Conservation (phyloP, 352 stramenopile genomes). For the Phytopythium sindhum region DNA sequence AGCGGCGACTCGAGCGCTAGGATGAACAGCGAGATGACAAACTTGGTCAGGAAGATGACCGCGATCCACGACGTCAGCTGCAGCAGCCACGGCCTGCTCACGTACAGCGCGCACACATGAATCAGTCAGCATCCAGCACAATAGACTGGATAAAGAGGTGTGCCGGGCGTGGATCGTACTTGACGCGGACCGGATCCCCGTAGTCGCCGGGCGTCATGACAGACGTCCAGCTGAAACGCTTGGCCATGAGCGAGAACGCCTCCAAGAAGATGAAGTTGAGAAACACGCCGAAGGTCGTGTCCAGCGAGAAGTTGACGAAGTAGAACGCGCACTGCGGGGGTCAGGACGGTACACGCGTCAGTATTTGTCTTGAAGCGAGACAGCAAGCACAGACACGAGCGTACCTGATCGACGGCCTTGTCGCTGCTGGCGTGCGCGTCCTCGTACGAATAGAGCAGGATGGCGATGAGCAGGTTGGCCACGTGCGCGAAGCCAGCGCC, state of each 20-base stretch:
- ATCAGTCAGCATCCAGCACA: background rate
- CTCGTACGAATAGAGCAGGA: slow-evolving; percentile 75
- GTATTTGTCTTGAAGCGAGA: too few species aligned
- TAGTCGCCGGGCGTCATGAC: slow-evolving; percentile 76
- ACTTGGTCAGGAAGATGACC: slow-evolving; percentile 78
- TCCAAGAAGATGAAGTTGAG: slow-evolving; percentile 81
- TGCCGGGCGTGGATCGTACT: slow-evolving; percentile 15
- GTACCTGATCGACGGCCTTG: slow-evolving; percentile 53
- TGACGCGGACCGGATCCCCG: slow-evolving; percentile 56
- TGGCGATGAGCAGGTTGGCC: slow-evolving; percentile 83
- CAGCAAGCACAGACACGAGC: background rate
- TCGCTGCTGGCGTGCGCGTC: slow-evolving; percentile 26
- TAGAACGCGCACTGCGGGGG: slow-evolving; percentile 72
- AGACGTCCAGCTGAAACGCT: slow-evolving; percentile 52
- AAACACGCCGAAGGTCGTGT: slow-evolving; percentile 82
- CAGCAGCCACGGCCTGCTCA: slow-evolving; percentile 49
- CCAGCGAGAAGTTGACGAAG: slow-evolving; percentile 88
- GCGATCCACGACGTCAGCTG: slow-evolving; percentile 78
- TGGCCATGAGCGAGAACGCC: slow-evolving; percentile 46
- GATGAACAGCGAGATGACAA: slow-evolving; percentile 77
- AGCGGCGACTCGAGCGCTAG: slow-evolving; percentile 66
- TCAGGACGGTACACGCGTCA: too few species aligned
- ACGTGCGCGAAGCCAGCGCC: slow-evolving; percentile 82
- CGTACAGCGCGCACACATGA: too few species aligned
- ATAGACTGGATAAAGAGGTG: background rate